Percentiles rank a stretch among this genome's conserved stretches.
Conservation (phyloP, 495 filamentous ascomycete genomes). For the Xylaria acuta region DNA sequence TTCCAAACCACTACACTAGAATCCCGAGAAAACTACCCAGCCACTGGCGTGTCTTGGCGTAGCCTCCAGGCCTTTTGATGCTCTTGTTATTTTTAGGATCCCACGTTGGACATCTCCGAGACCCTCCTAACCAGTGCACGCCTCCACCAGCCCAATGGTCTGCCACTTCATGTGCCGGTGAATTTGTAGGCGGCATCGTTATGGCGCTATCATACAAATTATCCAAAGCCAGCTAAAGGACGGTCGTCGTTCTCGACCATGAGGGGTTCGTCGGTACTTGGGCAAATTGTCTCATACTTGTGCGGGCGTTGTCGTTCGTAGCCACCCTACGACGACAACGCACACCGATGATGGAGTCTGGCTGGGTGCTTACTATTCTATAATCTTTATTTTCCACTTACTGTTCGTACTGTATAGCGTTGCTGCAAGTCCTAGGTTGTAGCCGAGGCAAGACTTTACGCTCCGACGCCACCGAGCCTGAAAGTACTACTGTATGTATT, state of each 20-base stretch:
- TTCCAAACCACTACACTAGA: neutral
- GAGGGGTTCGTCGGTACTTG: neutral
- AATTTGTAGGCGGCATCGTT: neutral
- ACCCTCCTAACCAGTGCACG: neutral
- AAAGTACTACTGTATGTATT: neutral
- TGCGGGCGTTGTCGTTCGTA: neutral
- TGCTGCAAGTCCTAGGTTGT: neutral
- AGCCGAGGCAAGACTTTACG: neutral
- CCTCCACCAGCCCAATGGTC: neutral
- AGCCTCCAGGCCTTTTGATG: neutral
- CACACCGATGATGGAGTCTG: neutral
- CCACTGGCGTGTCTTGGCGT: neutral
- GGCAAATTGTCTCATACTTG: neutral
- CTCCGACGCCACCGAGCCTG: neutral
- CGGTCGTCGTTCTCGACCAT: neutral
- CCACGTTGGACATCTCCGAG: too few species aligned
- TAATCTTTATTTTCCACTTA: slow-evolving; percentile 7
- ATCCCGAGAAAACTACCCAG: neutral
- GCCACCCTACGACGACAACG: neutral
- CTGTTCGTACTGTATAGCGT: slow-evolving; percentile 4
- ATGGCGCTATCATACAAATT: neutral
- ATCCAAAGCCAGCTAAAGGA: neutral
- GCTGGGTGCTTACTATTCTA: slow-evolving; percentile 16
- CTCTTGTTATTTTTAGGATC: slow-evolving; percentile 8
- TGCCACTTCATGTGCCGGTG: neutral